Evolutionary conservation across 768 basidiomycete species (phyloP).

Genomic region (Rhodotorula paludigena): DNA sequence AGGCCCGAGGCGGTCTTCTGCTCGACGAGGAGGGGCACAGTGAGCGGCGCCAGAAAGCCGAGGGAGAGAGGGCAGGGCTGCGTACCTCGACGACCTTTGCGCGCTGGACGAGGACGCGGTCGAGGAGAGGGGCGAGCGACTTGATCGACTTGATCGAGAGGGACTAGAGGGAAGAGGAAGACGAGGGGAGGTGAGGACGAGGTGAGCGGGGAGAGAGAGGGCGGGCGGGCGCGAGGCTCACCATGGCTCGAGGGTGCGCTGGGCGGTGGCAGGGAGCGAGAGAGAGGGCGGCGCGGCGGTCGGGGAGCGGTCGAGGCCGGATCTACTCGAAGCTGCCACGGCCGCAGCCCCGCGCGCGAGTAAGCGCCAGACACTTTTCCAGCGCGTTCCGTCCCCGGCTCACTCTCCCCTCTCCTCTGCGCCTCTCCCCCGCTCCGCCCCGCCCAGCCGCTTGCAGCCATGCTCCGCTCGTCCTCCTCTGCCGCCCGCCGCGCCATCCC

Average conservation of each 20-base stretch:
- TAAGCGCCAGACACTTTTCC: no score
- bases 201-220: background rate
- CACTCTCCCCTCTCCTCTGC: background rate
- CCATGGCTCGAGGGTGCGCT: constrained; percentile 4
- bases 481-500: constrained; percentile 21
- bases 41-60: background rate
- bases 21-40: constrained; percentile 49
- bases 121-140: constrained; percentile 80
- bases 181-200: background rate
- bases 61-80: constrained; percentile 23
- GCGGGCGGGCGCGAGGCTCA: background rate
- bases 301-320: background rate
- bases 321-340: no score
- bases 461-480: constrained; percentile 4
- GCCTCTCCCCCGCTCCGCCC: background rate
- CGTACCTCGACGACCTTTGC: constrained; percentile 93
- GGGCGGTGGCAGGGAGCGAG: background rate
- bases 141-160: constrained; percentile 75
- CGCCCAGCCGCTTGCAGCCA: background rate
- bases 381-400: no score
- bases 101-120: constrained; percentile 93
- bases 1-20: constrained; percentile 98
- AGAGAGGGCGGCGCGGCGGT: no score
- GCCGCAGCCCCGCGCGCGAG: no score
- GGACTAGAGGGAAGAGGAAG: constrained; percentile 14